Conservation (phyloP, 1,284 basidiomycete species). For the Puccinia polysora region DNA sequence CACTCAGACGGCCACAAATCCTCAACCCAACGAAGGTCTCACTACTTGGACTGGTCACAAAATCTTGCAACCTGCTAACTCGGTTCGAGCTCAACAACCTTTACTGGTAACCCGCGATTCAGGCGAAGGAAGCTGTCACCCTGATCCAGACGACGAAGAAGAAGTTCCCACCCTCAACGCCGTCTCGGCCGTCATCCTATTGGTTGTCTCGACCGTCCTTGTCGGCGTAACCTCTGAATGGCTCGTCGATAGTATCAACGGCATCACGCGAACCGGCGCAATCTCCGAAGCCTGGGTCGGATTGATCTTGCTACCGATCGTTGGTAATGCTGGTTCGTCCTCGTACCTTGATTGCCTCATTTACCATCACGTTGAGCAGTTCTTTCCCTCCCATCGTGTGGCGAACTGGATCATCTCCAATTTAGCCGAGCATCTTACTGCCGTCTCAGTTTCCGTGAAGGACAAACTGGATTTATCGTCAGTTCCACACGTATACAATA, state of each 20-base stretch:
- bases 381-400: not conserved
- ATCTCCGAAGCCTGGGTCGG: conserved; percentile 57
- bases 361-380: not conserved
- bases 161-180: conserved; percentile 60
- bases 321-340: conserved; percentile 39
- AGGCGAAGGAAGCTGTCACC: conserved; percentile 32
- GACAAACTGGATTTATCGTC: conserved; percentile 40
- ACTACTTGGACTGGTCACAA: conserved; percentile 45
- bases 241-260: conserved; percentile 52
- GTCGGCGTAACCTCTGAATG: conserved; percentile 61
- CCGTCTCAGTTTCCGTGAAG: conserved; percentile 29
- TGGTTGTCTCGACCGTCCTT: conserved; percentile 63
- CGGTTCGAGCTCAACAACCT: conserved; percentile 31
- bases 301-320: conserved; percentile 32
- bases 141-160: conserved; percentile 55
- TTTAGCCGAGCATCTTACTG: conserved; percentile 41
- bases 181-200: conserved; percentile 58
- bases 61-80: conserved; percentile 47
- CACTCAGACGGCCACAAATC: conserved; percentile 56
- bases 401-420: not conserved
- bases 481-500: not conserved
- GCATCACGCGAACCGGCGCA: conserved; percentile 53
- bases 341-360: not conserved
- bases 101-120: not conserved
- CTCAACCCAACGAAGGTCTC: conserved; percentile 49